Percentiles rank a stretch among this genome's conserved stretches.
Conservation (phyloP, 1,284 basidiomycete species). For the Chalciporus piperatoides region DNA sequence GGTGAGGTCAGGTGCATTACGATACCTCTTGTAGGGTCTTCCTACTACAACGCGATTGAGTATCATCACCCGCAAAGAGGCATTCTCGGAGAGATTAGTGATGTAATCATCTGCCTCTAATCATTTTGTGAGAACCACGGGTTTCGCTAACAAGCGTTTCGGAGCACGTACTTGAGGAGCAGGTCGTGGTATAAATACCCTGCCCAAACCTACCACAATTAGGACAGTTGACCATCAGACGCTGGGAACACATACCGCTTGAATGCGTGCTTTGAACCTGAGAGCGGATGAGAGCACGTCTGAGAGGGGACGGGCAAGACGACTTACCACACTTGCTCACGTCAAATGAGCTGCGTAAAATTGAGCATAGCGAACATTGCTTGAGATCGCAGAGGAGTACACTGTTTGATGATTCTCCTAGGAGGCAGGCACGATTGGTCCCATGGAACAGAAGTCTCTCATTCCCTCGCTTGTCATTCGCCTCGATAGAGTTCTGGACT, state of each 20-base stretch:
- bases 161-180: constrained; percentile 51
- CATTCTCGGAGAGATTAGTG: constrained; percentile 37
- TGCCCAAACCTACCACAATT: constrained; percentile 46
- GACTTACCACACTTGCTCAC: constrained; percentile 49
- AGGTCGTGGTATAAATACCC: constrained; percentile 58
- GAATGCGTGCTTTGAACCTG: constrained; percentile 54
- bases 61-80: constrained; percentile 44
- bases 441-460: constrained; percentile 61
- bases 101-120: constrained; percentile 61
- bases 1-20: constrained; percentile 44
- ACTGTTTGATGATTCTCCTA: constrained; percentile 47
- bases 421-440: constrained; percentile 48
- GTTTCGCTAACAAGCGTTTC: background rate
- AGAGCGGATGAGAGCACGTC: constrained; percentile 7
- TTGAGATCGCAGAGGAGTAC: constrained; percentile 44
- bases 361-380: constrained; percentile 49
- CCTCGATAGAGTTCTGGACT: constrained; percentile 26
- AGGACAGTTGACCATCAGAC: background rate
- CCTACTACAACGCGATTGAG: constrained; percentile 61
- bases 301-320: constrained; percentile 17
- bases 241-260: constrained; percentile 35
- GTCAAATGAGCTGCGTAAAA: constrained; percentile 54
- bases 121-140: constrained; percentile 5
- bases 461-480: constrained; percentile 37
- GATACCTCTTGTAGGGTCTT: constrained; percentile 44